These are phyloP conservation scores for Tritrichomonas musculus DNA, from an alignment of 208 protist species.

Conservation along the genomic window DNA sequence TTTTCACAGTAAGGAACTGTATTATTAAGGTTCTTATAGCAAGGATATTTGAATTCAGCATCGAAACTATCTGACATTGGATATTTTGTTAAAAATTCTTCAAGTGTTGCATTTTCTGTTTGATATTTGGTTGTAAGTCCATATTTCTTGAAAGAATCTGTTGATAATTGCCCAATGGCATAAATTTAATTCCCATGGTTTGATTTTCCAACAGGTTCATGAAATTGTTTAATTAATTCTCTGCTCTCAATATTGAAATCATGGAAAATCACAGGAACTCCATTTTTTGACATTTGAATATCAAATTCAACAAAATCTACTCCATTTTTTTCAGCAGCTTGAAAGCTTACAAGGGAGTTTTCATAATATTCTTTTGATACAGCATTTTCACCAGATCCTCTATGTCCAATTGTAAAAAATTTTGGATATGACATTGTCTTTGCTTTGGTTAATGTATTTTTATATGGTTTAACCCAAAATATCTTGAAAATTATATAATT, in stretches of 20 bases:
- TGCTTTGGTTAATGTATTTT: background rate
- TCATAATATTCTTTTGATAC: background rate
- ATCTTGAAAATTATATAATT: background rate
- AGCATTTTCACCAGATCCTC: background rate
- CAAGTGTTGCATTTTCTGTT: background rate
- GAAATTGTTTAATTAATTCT: background rate
- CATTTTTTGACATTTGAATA: background rate
- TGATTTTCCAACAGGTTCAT: too few species aligned
- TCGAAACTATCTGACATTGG: background rate
- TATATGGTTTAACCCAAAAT: background rate
- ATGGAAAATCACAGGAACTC: background rate
- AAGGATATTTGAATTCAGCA: constrained; percentile 25
- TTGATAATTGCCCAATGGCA: background rate
- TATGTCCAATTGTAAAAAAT: background rate
- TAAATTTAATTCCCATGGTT: background rate
- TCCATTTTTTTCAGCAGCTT: background rate
- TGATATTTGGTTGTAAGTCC: background rate
- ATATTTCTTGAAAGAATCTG: background rate
- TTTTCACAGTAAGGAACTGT: background rate
- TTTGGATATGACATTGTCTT: background rate
- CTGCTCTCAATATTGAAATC: background rate
- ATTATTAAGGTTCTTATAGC: background rate
- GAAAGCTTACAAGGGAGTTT: background rate
- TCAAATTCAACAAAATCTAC: constrained; percentile 28
- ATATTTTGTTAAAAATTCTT: background rate